phyloP scores from a whole-genome alignment of 352 stramenopile species.

The Globisporangium solare region DNA sequence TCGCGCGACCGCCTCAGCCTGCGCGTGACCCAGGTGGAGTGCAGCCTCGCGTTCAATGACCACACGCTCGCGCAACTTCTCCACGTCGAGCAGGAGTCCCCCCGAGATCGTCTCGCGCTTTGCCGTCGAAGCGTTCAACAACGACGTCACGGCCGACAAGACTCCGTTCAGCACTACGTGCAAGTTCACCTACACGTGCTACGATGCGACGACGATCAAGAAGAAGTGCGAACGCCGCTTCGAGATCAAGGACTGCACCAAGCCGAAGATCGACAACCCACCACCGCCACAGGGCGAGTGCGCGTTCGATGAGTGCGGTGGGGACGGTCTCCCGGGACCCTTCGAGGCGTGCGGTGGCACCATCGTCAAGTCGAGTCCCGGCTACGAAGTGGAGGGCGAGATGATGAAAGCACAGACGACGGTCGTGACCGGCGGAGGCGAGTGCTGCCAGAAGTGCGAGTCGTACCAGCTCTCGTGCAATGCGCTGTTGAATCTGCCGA shows the following conservation, averaged over 20 bases:
- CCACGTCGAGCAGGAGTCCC: constrained; percentile 21
- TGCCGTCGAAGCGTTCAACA: constrained; percentile 44
- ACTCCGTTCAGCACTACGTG: constrained; percentile 48
- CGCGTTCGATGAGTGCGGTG: constrained; percentile 31
- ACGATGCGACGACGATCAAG: constrained; percentile 13
- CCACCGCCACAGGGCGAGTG: constrained; percentile 30
- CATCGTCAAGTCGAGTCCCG: constrained; percentile 20
- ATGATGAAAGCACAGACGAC: constrained; percentile 15
- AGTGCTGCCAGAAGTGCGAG: constrained; percentile 47
- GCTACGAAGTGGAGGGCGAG: not conserved
- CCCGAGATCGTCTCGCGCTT: constrained; percentile 52
- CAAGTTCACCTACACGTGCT: constrained; percentile 45
- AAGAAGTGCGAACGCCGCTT: constrained; percentile 45
- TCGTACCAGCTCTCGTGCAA: constrained; percentile 26
- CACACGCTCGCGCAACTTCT: constrained; percentile 30
- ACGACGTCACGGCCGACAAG: constrained; percentile 24
- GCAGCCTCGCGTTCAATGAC: constrained; percentile 25
- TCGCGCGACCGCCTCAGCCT: constrained; percentile 27
- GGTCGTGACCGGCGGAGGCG: constrained; percentile 19
- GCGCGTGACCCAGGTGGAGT: constrained; percentile 43
- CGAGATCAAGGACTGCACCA: constrained; percentile 53
- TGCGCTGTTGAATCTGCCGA: constrained; percentile 37
- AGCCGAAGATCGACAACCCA: constrained; percentile 35
- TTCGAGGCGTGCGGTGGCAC: constrained; percentile 49
- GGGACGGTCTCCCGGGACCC: constrained; percentile 22